Conservation (phyloP, 2,329 filamentous ascomycete species). For the Alternaria novae-zelandiae region DNA sequence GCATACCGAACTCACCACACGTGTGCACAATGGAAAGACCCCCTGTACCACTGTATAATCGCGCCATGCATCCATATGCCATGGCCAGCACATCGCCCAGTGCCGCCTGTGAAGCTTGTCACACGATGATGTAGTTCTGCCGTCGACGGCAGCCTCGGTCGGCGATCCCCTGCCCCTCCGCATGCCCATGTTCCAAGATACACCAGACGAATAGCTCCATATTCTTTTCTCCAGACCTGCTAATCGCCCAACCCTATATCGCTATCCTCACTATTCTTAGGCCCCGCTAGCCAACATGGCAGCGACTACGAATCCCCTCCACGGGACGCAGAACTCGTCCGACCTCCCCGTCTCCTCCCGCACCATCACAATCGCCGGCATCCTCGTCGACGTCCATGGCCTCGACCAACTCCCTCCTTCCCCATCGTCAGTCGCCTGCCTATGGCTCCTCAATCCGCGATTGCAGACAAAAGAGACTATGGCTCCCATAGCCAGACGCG, state of each 20-base stretch:
- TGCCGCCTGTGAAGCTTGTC: background rate
- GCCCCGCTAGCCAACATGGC: conserved; percentile 28
- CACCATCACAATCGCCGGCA: conserved; percentile 76
- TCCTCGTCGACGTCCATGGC: conserved; percentile 81
- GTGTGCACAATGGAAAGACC: background rate
- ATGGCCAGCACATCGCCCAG: background rate
- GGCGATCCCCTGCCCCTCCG: conserved; percentile 1
- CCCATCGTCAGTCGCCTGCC: conserved; percentile 68
- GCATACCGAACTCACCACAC: background rate
- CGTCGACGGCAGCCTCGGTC: conserved; percentile 4
- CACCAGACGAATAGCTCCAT: background rate
- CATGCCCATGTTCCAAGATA: background rate
- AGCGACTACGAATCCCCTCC: conserved; percentile 45
- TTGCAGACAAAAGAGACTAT: conserved; percentile 74
- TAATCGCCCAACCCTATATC: background rate
- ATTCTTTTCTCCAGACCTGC: background rate
- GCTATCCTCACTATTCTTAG: background rate
- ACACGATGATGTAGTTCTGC: background rate
- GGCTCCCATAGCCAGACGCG: conserved; percentile 72
- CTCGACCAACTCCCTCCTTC: conserved; percentile 71
- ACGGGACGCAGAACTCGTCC: conserved; percentile 31
- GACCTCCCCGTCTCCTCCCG: conserved; percentile 63
- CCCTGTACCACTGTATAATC: background rate
- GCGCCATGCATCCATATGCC: background rate
- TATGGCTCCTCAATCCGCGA: conserved; percentile 92